These are phyloP conservation scores for Perilla frutescens DNA, from an alignment of 257 asterid genomes.

Conservation along the genomic window DNA sequence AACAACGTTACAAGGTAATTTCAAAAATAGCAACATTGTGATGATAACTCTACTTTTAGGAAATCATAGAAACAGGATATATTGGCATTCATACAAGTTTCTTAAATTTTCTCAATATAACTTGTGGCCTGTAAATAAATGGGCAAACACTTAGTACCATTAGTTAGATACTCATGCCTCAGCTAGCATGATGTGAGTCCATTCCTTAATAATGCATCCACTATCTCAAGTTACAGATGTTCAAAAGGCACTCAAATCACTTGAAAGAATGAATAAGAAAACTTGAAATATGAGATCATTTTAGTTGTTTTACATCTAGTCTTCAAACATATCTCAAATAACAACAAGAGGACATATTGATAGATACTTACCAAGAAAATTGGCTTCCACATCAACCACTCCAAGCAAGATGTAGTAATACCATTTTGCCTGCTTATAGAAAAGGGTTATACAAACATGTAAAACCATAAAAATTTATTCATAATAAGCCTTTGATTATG, in stretches of 20 bases:
- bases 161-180: conserved; percentile 15
- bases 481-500: background rate
- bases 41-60: too few species aligned
- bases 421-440: conserved; percentile 79
- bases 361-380: conserved; percentile 75
- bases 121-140: too few species aligned
- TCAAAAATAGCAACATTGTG: background rate
- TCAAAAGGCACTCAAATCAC: conserved; percentile 9
- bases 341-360: conserved; percentile 5
- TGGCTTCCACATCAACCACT: conserved; percentile 90
- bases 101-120: conserved; percentile 4
- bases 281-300: background rate
- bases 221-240: background rate
- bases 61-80: background rate
- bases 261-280: background rate
- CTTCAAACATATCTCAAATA: background rate
- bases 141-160: background rate
- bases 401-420: conserved; percentile 85
- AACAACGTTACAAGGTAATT: background rate
- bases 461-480: conserved; percentile 13
- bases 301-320: background rate
- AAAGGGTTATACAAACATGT: conserved; percentile 21
- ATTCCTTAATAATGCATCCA: background rate
- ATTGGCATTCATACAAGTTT: background rate
- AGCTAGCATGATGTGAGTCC: conserved; percentile 6